Percentiles rank a stretch among this genome's conserved stretches.
Evolutionary conservation across 495 filamentous ascomycete species (phyloP).

Genomic region (Penicillium odoratum): DNA sequence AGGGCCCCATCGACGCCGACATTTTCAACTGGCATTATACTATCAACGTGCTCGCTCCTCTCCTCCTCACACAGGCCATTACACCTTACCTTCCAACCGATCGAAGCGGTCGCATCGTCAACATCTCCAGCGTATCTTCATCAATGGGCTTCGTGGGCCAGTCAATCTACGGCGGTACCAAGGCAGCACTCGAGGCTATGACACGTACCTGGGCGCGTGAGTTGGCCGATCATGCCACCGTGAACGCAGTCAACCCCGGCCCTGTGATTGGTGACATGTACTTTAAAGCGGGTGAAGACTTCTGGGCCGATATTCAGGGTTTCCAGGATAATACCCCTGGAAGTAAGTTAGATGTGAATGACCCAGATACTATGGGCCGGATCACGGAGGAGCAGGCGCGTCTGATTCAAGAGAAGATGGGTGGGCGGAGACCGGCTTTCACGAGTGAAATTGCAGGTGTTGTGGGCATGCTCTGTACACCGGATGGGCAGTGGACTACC

Average conservation of each 20-base stretch:
- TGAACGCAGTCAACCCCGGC: conserved; percentile 88
- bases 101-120: conserved; percentile 77
- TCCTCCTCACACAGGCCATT: conserved; percentile 75
- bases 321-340: conserved; percentile 72
- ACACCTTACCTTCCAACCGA: conserved; percentile 69
- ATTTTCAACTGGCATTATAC: conserved; percentile 72
- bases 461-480: conserved; percentile 77
- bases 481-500: conserved; percentile 76
- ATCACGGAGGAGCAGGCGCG: conserved; percentile 63
- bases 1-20: conserved; percentile 44
- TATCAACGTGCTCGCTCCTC: conserved; percentile 82
- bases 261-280: conserved; percentile 84
- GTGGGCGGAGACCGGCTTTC: conserved; percentile 67
- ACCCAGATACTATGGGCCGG: conserved; percentile 44
- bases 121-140: conserved; percentile 70
- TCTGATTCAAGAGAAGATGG: conserved; percentile 59
- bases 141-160: conserved; percentile 68
- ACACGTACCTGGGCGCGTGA: conserved; percentile 86
- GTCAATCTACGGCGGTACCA: conserved; percentile 83
- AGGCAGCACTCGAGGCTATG: conserved; percentile 90
- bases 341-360: conserved; percentile 41
- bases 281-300: conserved; percentile 49
- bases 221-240: conserved; percentile 72
- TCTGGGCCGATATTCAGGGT: conserved; percentile 55
- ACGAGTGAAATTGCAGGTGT: conserved; percentile 78